Evolutionary conservation across 1,284 basidiomycete genomes (phyloP).

Genomic region (Ustilago sp.): DNA sequence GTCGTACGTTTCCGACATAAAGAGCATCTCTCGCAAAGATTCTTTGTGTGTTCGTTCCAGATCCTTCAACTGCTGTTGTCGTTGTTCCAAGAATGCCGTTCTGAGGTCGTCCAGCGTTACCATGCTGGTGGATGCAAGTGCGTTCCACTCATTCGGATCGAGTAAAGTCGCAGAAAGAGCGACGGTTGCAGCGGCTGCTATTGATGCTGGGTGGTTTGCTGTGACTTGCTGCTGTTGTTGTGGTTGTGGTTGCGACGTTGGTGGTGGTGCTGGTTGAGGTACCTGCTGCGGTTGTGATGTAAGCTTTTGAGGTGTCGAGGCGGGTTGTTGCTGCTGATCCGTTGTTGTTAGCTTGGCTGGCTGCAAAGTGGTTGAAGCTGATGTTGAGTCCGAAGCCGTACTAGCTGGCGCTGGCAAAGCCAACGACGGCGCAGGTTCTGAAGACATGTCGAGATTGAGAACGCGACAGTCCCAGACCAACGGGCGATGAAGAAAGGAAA

Average conservation of each 20-base stretch:
- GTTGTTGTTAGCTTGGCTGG: slow-evolving; percentile 1
- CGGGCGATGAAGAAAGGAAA: background rate
- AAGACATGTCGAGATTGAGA: slow-evolving; percentile 21
- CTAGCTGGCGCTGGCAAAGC: slow-evolving; percentile 33
- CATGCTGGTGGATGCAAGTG: slow-evolving; percentile 52
- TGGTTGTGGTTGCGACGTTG: slow-evolving; percentile 13
- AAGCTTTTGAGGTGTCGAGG: slow-evolving; percentile 21
- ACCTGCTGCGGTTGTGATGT: slow-evolving; percentile 3
- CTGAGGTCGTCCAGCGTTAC: slow-evolving; percentile 47
- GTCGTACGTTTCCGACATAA: slow-evolving; percentile 48
- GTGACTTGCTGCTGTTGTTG: slow-evolving; percentile 41
- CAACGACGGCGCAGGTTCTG: slow-evolving; percentile 30
- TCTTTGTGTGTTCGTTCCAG: slow-evolving; percentile 31
- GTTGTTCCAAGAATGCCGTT: slow-evolving; percentile 41
- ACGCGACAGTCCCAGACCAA: background rate
- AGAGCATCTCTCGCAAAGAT: slow-evolving; percentile 43
- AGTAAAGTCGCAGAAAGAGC: slow-evolving; percentile 45
- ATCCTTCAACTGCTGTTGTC: slow-evolving; percentile 41
- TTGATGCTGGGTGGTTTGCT: slow-evolving; percentile 48
- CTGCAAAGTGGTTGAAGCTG: slow-evolving; percentile 3
- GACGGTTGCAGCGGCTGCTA: slow-evolving; percentile 47
- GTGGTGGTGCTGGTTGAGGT: slow-evolving; percentile 4
- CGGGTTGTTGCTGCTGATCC: slow-evolving; percentile 20
- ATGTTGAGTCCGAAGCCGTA: background rate
- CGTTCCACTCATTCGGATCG: slow-evolving; percentile 52